A percentile compares a stretch with the other conserved stretches of the same genome.
Conservation (phyloP, 1,284 basidiomycete genomes). For the Cutaneotrichosporon mucoides region DNA sequence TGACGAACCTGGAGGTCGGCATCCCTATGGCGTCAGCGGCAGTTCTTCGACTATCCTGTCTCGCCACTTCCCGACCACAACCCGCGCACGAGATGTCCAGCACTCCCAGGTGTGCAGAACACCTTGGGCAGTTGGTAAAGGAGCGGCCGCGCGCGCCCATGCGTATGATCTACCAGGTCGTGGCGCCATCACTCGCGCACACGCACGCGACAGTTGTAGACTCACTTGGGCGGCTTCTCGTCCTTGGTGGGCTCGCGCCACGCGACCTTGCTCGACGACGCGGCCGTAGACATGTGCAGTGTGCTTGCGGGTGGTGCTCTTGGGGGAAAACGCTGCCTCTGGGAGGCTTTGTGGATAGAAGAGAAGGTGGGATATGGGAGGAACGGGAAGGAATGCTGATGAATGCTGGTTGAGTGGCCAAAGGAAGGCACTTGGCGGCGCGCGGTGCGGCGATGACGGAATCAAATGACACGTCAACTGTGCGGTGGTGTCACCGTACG, state of each 20-base stretch:
- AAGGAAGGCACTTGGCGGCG: neutral
- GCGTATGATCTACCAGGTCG: no score
- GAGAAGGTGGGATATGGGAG: no score
- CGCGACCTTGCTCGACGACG: slow-evolving; percentile 4
- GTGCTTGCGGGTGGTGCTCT: neutral
- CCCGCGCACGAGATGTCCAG: no score
- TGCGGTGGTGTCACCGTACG: neutral
- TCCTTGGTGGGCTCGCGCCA: slow-evolving; percentile 23
- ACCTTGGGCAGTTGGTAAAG: no score
- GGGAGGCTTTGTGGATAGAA: neutral
- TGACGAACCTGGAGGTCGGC: slow-evolving; percentile 29
- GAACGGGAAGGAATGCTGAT: neutral
- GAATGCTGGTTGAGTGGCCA: neutral
- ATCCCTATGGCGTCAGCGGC: slow-evolving; percentile 23
- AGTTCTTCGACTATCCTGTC: no score
- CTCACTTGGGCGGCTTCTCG: slow-evolving; percentile 42
- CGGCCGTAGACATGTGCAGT: slow-evolving; percentile 12
- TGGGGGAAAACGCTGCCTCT: neutral
- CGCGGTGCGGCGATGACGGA: neutral
- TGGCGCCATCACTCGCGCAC: no score
- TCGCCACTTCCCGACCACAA: no score
- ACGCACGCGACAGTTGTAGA: neutral
- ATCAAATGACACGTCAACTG: slow-evolving; percentile 4
- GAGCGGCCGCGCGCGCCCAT: no score
- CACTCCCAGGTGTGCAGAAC: no score